These are phyloP conservation scores for Cystobasidiaceae sp. DNA, from an alignment of 1,284 basidiomycete species.

Conservation along the genomic window DNA sequence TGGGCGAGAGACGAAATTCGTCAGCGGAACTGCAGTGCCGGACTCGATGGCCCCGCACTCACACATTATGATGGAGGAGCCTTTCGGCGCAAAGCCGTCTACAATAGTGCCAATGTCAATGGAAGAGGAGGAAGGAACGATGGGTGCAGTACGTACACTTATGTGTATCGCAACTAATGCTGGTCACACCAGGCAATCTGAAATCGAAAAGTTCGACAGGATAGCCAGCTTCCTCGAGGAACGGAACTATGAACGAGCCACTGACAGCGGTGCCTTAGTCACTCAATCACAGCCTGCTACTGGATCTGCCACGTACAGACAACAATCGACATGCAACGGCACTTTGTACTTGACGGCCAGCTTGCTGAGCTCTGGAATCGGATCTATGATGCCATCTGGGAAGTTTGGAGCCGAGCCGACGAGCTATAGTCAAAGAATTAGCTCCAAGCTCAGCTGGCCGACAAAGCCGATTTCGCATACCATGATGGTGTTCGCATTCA, in stretches of 20 bases:
- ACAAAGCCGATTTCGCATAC: slow-evolving; percentile 47
- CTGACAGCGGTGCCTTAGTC: neutral
- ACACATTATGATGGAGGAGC: slow-evolving; percentile 93
- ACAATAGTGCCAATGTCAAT: neutral
- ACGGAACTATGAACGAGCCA: slow-evolving; percentile 86
- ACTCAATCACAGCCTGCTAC: too few relatives aligned
- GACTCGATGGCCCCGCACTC: slow-evolving; percentile 51
- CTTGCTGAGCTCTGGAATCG: slow-evolving; percentile 71
- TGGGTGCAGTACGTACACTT: slow-evolving; percentile 59
- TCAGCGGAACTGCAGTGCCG: neutral
- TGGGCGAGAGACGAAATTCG: neutral
- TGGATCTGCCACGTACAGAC: neutral
- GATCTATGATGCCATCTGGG: slow-evolving; percentile 56
- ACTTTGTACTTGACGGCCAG: slow-evolving; percentile 72
- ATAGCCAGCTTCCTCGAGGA: slow-evolving; percentile 60
- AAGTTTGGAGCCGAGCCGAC: slow-evolving; percentile 34
- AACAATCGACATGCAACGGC: slow-evolving; percentile 72
- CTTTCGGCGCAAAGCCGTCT: slow-evolving; percentile 52
- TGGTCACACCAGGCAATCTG: slow-evolving; percentile 75
- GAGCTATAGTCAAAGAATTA: too few relatives aligned
- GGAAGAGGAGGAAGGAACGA: slow-evolving; percentile 23
- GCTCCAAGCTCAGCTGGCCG: too few relatives aligned
- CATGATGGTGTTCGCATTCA: slow-evolving; percentile 76
- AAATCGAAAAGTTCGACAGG: slow-evolving; percentile 70
- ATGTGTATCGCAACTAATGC: slow-evolving; percentile 65